A percentile compares a stretch with the other conserved stretches of the same genome.
Evolutionary conservation across 257 asterid species (phyloP).

Genomic region (Coffea eugenioides): DNA sequence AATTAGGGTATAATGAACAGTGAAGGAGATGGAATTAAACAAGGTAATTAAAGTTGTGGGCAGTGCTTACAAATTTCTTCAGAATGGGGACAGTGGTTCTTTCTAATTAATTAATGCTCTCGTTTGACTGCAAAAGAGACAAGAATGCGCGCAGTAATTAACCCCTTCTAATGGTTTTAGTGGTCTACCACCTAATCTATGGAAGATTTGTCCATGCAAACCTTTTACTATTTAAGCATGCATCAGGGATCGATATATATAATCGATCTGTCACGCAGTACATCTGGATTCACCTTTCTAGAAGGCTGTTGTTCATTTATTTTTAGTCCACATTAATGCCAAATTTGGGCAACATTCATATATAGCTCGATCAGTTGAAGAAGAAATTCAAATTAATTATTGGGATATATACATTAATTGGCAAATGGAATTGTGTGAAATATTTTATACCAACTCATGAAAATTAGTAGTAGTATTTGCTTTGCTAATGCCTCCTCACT

Average conservation of each 20-base stretch:
- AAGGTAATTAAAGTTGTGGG: no score
- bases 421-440: background rate
- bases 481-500: background rate
- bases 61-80: no score
- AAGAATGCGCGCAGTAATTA: background rate
- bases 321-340: background rate
- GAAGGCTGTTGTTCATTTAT: background rate
- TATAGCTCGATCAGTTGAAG: background rate
- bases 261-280: background rate
- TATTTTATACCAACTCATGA: background rate
- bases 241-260: background rate
- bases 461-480: background rate
- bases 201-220: background rate
- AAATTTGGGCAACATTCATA: background rate
- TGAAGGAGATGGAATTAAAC: no score
- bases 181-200: constrained; percentile 15
- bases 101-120: no score
- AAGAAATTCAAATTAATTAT: background rate
- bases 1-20: no score
- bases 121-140: no score
- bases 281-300: background rate
- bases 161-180: background rate
- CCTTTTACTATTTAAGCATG: background rate
- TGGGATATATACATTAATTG: no score
- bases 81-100: no score